phyloP scores from a whole-genome alignment of 2,329 filamentous ascomycete genomes.

The Neopestalotiopsis clavispora region DNA sequence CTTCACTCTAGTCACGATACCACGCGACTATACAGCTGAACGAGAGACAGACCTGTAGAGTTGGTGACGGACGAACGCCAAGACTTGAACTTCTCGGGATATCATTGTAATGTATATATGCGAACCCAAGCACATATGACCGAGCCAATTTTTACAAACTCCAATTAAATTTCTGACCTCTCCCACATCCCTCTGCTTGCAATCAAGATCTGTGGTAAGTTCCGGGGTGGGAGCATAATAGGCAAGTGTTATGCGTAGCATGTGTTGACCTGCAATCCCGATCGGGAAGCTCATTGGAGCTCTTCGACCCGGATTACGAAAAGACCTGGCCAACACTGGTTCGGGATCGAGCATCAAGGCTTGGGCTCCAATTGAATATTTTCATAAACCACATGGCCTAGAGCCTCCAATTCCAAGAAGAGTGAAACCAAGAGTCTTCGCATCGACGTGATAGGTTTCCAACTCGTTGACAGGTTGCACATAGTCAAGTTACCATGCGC shows the following conservation, averaged over 20 bases:
- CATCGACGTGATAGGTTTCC: neutral
- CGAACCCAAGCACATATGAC: neutral
- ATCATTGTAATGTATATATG: conserved; percentile 16
- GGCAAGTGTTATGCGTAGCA: conserved; percentile 15
- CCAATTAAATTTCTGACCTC: neutral
- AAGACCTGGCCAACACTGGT: neutral
- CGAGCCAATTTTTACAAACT: neutral
- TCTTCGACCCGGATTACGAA: neutral
- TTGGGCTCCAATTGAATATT: conserved; percentile 3
- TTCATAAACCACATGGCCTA: neutral
- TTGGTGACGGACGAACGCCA: conserved; percentile 10
- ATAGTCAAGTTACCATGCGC: neutral
- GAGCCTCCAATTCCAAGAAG: neutral
- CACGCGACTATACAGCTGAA: conserved; percentile 1
- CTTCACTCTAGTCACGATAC: neutral
- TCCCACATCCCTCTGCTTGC: neutral
- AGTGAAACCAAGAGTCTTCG: neutral
- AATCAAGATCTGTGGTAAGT: neutral
- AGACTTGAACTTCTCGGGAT: conserved; percentile 6
- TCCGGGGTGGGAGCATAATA: conserved; percentile 7
- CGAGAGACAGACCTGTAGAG: conserved; percentile 7
- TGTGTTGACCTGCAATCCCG: neutral
- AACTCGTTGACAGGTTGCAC: neutral
- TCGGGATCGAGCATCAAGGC: neutral
- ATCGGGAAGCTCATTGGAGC: conserved; percentile 11